Evolutionary conservation across 768 basidiomycete genomes (phyloP), one percentile per base, ranked within the genome.

Genomic region (Amanita rimosa): DNA sequence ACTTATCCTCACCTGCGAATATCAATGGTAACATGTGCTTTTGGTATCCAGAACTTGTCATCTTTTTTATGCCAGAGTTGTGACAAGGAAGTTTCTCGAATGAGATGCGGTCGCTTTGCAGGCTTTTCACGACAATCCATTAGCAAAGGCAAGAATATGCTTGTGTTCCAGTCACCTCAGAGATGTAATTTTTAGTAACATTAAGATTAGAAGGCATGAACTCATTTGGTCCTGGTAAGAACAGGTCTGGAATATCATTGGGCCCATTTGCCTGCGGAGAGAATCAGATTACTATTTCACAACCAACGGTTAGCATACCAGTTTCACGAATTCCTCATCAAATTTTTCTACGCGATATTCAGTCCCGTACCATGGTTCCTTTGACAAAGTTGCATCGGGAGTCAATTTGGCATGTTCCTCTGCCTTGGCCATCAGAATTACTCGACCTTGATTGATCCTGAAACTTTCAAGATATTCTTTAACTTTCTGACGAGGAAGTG

Each of bases 61-160:
- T 99, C 96, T 61, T 93, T 93, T 71, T 99, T 99, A 67, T 93
- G 79, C 94, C 95, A 99, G 3, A 98, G 67, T 10, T 81, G 74
- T 3, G 83, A 85, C 22, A 83, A 57, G 0, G 76, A 67, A 0
- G 81, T 86, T 62, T 93, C 76, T 27, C 78, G 69, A 48, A 98
- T 76, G 51, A 93, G 74, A 51, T 75, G 69, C 3, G 95, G 94
- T 10, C 86, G 75, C 51, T 75, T 78, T 51, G 74, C 64, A 22
- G 87, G 85, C 90, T 95, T 31, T 37, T 21, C 17, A 37, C 5
- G n/a, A 26, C 38, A 50, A 35, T 53, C 31, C 26, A 26, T 58
- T 36, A 55, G 38, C 31, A 39, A 44, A 13, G 48, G 13, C 44
- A 24, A 36, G 24, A 45, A 16, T 6, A 45, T 36, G 13, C 40